These are phyloP conservation scores for Macrotyloma uniflorum DNA, from an alignment of 306 rosid genomes.

Conservation along the genomic window DNA sequence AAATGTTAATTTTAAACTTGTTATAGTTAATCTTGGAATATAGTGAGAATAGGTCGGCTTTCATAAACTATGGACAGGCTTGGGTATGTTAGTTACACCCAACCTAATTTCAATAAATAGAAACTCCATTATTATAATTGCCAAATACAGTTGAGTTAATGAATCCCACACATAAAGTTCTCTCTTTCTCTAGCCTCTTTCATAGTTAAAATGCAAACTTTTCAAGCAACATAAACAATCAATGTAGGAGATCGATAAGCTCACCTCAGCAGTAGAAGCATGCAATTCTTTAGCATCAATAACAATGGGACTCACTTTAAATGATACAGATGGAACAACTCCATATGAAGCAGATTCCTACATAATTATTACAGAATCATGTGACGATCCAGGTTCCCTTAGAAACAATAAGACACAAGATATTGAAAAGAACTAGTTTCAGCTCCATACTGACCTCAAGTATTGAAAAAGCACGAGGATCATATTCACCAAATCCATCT, in stretches of 20 bases:
- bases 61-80: background rate
- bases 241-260: constrained; percentile 36
- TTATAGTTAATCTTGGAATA: background rate
- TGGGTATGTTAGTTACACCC: constrained; percentile 2
- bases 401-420: constrained; percentile 10
- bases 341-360: constrained; percentile 97
- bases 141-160: constrained; percentile 29
- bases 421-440: constrained; percentile 25
- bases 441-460: constrained; percentile 74
- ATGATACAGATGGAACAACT: constrained; percentile 74
- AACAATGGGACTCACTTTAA: constrained; percentile 73
- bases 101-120: constrained; percentile 16
- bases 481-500: constrained; percentile 94
- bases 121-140: background rate
- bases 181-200: constrained; percentile 25
- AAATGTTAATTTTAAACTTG: background rate
- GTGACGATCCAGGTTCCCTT: constrained; percentile 32
- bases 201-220: constrained; percentile 22
- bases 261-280: constrained; percentile 80
- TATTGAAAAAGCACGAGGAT: constrained; percentile 87
- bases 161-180: constrained; percentile 19
- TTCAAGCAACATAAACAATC: constrained; percentile 29
- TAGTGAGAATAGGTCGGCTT: constrained; percentile 14
- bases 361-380: constrained; percentile 40
- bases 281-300: constrained; percentile 70